A percentile compares a stretch with the other conserved stretches of the same genome.
Conservation (phyloP, 2,329 filamentous ascomycete genomes). For the Capronia coronata region DNA sequence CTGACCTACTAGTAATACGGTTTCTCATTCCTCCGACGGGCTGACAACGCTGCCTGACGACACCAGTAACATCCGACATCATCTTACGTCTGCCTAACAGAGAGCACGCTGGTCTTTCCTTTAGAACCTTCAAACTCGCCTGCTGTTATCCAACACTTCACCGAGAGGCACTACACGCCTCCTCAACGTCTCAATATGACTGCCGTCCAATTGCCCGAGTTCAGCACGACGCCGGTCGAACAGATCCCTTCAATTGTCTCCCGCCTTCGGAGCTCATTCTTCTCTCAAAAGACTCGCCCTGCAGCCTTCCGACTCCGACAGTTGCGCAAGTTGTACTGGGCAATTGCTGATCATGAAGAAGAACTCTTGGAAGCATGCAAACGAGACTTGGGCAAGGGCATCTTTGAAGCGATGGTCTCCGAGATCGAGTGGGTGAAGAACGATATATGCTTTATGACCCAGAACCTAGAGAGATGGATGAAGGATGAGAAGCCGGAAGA, state of each 20-base stretch:
- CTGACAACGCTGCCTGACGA: no score
- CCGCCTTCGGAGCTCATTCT: constrained; percentile 62
- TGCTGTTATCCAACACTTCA: background rate
- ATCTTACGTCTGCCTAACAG: no score
- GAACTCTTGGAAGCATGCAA: constrained; percentile 68
- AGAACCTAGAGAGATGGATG: constrained; percentile 72
- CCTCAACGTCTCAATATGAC: constrained; percentile 30
- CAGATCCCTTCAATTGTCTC: constrained; percentile 58
- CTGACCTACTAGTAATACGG: no score
- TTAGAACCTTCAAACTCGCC: no score
- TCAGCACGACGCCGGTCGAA: constrained; percentile 59
- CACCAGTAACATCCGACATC: no score
- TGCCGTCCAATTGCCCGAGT: constrained; percentile 36
- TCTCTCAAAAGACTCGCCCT: constrained; percentile 72
- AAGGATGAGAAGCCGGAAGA: constrained; percentile 71
- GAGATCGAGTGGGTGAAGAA: constrained; percentile 75
- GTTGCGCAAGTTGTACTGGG: constrained; percentile 94
- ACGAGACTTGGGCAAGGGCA: constrained; percentile 70
- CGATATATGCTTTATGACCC: constrained; percentile 71
- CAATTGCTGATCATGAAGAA: constrained; percentile 66
- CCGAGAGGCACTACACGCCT: background rate
- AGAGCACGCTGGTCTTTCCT: no score
- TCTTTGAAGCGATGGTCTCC: constrained; percentile 64
- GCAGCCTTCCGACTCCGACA: constrained; percentile 76
- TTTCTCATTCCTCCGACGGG: no score